Evolutionary conservation across 2,329 filamentous ascomycete genomes (phyloP), one percentile per base, ranked within the genome.

Genomic region (Colletotrichum aenigma): DNA sequence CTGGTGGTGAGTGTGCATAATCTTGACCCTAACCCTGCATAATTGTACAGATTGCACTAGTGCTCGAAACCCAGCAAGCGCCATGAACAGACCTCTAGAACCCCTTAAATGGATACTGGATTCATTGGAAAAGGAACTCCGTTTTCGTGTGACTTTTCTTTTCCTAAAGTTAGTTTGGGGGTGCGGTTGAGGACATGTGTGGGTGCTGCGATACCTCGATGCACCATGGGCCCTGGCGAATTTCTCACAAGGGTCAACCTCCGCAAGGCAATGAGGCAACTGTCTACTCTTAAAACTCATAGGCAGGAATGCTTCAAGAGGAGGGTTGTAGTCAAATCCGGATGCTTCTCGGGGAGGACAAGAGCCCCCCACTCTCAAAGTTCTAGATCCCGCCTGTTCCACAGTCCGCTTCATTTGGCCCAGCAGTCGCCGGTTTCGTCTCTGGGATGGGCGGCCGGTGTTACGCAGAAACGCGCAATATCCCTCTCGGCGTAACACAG

Each of bases 11-110:
- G 4, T 7, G 36, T 64, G 62, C 69, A 61, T 71, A 60, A 66
- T 18, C 36, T 21, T 24, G 61, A 75, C 36, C 61, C 61, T 66
- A 62, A 66, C 72, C 62, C 62, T 56, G 73, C 69, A 75, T 75
- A 30, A 67, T 30, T 32, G 61, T 61, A 21, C 38, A 71, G 21
- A 71, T 60, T 66, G 68, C 5, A 7, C 15, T 26, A 9, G 32
- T 43, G 30, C 28, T n/a, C 10, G n/a, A 61, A 55, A 21, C 32
- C 18, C 15, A 21, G 48, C 38, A 34, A 66, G 26, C 26, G 10
- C 18, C 8, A 18, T 28, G 61, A 4, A 38, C 28, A 61, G 16
- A 32, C 8, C 18, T 6, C 1, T 48, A 1, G n/a, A 21, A 1
- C 43, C n/a, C 43, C 43, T 48, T 48, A 21, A 21, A 48, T 3